Evolutionary conservation across 768 basidiomycete species (phyloP).

Genomic region (Auriscalpium microsporum): DNA sequence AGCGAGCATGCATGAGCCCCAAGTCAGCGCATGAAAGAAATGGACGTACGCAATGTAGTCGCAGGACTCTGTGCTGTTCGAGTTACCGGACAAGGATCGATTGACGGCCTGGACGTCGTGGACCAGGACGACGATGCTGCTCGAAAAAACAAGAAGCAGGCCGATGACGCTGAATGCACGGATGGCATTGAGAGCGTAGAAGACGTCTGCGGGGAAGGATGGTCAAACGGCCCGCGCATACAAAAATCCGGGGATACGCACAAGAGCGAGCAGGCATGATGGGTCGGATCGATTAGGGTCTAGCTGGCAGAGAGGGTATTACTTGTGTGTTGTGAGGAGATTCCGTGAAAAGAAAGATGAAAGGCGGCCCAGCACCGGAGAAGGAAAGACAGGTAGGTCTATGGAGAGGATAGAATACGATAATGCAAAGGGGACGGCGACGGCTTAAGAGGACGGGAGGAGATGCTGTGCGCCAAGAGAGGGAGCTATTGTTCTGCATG

Average conservation of each 20-base stretch:
- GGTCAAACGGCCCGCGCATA: not conserved
- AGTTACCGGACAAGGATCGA: constrained; percentile 38
- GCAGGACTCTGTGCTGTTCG: constrained; percentile 34
- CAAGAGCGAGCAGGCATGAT: constrained; percentile 7
- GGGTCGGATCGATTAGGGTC: not conserved
- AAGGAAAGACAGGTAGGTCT: not conserved
- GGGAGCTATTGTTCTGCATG: not conserved
- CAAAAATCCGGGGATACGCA: not conserved
- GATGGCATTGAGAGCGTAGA: constrained; percentile 72
- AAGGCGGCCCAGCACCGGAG: constrained; percentile 14
- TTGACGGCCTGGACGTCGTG: constrained; percentile 73
- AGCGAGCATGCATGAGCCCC: not conserved
- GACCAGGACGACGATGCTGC: constrained; percentile 66
- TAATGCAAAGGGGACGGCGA: not conserved
- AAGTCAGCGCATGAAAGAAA: not conserved
- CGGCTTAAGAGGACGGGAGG: not conserved
- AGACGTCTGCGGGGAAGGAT: constrained; percentile 34
- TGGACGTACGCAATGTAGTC: constrained; percentile 69
- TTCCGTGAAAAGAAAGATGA: not conserved
- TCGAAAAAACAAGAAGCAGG: constrained; percentile 72
- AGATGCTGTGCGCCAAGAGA: not conserved
- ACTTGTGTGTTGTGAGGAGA: not conserved
- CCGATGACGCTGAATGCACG: constrained; percentile 74
- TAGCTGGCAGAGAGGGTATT: too few species aligned
- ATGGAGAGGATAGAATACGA: not conserved